Evolutionary conservation across 75 land plant genomes (phyloP).

Genomic region (Sequoiadendron giganteum): DNA sequence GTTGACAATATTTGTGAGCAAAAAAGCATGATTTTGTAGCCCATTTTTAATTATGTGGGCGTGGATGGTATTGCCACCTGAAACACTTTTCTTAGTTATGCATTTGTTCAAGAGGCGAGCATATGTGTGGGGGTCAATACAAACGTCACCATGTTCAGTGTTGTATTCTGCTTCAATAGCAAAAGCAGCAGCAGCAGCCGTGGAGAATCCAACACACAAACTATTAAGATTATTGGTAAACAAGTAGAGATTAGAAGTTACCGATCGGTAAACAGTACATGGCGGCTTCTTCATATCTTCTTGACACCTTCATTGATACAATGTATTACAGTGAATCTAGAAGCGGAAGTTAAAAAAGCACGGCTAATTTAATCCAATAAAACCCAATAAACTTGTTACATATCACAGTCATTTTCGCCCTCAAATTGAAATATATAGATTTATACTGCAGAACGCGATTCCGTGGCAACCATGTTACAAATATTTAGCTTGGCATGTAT

Average conservation of each 20-base stretch:
- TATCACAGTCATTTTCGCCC: no score
- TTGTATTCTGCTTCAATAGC: not conserved
- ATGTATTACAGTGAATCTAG: not conserved
- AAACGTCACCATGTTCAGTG: not conserved
- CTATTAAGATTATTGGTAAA: not conserved
- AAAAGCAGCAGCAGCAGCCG: not conserved
- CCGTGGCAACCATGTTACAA: no score
- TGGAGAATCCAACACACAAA: not conserved
- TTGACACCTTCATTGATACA: not conserved
- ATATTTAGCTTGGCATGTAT: no score
- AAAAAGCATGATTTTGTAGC: not conserved
- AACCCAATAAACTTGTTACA: no score
- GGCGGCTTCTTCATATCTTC: not conserved
- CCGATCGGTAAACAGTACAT: not conserved
- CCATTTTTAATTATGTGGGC: not conserved
- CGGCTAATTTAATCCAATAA: not conserved
- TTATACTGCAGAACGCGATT: no score
- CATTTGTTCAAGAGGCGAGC: not conserved
- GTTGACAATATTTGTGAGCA: not conserved
- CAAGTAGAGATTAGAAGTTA: not conserved
- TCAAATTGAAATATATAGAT: no score
- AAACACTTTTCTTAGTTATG: not conserved
- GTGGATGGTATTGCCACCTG: conserved; percentile 6
- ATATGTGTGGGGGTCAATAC: conserved; percentile 4
- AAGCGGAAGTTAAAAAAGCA: not conserved